Conservation (phyloP, 306 rosid species). For the Oemleria cerasiformis region DNA sequence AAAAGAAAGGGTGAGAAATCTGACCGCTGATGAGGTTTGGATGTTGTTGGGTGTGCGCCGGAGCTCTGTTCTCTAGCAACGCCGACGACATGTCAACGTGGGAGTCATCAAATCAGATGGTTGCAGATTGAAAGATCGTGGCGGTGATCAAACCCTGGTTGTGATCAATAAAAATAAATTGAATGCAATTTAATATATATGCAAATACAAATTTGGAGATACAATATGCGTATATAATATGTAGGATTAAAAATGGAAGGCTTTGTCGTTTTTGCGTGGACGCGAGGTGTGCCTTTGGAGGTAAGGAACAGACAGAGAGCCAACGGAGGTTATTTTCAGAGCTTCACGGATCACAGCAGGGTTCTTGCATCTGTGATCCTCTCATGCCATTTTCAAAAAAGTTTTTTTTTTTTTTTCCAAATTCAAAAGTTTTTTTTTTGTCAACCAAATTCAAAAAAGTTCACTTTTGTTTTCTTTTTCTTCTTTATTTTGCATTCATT, state of each 20-base stretch:
- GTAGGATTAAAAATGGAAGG: neutral
- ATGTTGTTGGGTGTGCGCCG: conserved; percentile 14
- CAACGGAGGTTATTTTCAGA: neutral
- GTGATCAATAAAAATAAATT: neutral
- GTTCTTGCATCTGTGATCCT: conserved; percentile 8
- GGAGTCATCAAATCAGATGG: conserved; percentile 43
- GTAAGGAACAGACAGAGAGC: neutral
- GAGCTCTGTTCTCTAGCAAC: conserved; percentile 34
- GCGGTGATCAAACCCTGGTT: neutral
- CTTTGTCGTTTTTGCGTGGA: neutral
- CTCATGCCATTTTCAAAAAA: conserved; percentile 16
- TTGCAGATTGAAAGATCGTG: conserved; percentile 9
- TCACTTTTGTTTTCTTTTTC: neutral
- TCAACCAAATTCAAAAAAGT: neutral
- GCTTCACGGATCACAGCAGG: conserved; percentile 19
- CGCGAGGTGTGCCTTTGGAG: conserved; percentile 12
- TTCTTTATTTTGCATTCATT: neutral
- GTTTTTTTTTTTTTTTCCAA: conserved; percentile 6
- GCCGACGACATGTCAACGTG: conserved; percentile 41
- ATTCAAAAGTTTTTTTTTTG: too few species aligned
- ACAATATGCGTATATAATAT: too few species aligned
- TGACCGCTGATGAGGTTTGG: conserved; percentile 24
- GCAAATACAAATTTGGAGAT: neutral
- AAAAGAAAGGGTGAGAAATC: conserved; percentile 25
- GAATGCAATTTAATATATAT: neutral